Evolutionary conservation across 768 basidiomycete genomes (phyloP), one percentile per base, ranked within the genome.

Genomic region (Suillus cothurnatus): DNA sequence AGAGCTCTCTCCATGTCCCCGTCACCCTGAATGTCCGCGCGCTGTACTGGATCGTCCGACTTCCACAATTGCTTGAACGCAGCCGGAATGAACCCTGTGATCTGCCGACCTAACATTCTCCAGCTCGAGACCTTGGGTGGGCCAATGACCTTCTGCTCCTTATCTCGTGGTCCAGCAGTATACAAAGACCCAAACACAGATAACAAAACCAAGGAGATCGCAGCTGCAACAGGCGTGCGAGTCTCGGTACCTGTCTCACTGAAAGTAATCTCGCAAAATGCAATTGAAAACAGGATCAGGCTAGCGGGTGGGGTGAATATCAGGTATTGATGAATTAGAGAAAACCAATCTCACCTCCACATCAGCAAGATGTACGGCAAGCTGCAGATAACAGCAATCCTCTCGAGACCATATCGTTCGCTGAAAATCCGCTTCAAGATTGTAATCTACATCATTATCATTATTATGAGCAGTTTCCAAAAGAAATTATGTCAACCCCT

Each of bases 351-450:
- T 62, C 61, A 81, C 81, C 76, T 69, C 76, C 78, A 82, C 74
- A 82, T 74, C 49, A 82, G 69, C 8, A 81, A 64, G 41, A 78
- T 78, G 39, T 81, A 79, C 7, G 81, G 81, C 50, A 82, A 74
- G 64, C 77, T 79, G 58, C 77, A 82, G 59, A 79, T 71, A 39
- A 81, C 77, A 6, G 81, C 72, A 36, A 82, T 70, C 15, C 74
- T 71, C 58, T 81, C 80, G 3, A 79, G 66, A 17, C 80, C 78
- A 23, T 73, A 66, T 9, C 60, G 58, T 32, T 70, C 66, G 15
- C 69, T 66, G 6, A 76, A 61, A 17, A 76, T 76, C 5, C 72
- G 74, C 56, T 70, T 74, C 61, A 76, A 56, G 3, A 74, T 67
- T 19, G 66, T 56, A 19, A 76, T 67, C 74, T 76, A 45, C 15